Evolutionary conservation across 139 green algal genomes (phyloP), one percentile per base, ranked within the genome.

Genomic region (Coccomyxa sp.): DNA sequence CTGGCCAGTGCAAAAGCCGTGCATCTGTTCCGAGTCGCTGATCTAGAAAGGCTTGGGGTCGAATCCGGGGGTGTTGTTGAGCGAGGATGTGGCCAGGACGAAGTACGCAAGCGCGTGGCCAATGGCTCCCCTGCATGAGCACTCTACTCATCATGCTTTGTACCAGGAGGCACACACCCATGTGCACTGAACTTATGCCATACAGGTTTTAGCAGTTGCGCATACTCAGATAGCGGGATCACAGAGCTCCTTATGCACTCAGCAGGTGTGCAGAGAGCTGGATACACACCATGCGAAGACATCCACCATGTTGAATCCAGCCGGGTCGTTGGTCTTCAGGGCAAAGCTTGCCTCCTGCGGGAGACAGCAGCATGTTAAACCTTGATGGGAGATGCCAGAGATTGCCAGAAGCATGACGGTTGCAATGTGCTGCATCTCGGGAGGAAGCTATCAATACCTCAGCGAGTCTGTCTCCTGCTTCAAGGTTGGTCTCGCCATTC

Each of bases 261-360:
- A n/a, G n/a, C n/a, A n/a, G n/a, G n/a, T 31, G 68, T 41, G 7
- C 68, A 74, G 68, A 16, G 44, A 12, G 44, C 5, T 18, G 12
- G 16, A 6, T 5, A 90, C 90, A 31, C 94, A 93, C 94, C 94
- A 98, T 40, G 87, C 91, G 7, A 96, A 74, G 16, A 95, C 87
- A 73, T 97, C 93, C 50, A 97, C 88, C 38, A 97, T 82, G 73
- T 86, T 95, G 89, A 97, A 98, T 64, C 91, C 93, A 54, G 85
- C 89, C 34, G 93, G 93, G 82, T 98, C 93, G 78, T 89, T 90
- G 55, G 88, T 88, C 27, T 41, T 78, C 39, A 75, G 37, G 0
- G 54, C 68, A 31, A 82, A 79, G 27, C 73, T 77, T 24, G 84
- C 86, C 79, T 96, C 90, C 72, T 89, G 69, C 69, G 34, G 64